phyloP scores from a whole-genome alignment of 139 green algal genomes.

The Pedinophyceae sp. region DNA sequence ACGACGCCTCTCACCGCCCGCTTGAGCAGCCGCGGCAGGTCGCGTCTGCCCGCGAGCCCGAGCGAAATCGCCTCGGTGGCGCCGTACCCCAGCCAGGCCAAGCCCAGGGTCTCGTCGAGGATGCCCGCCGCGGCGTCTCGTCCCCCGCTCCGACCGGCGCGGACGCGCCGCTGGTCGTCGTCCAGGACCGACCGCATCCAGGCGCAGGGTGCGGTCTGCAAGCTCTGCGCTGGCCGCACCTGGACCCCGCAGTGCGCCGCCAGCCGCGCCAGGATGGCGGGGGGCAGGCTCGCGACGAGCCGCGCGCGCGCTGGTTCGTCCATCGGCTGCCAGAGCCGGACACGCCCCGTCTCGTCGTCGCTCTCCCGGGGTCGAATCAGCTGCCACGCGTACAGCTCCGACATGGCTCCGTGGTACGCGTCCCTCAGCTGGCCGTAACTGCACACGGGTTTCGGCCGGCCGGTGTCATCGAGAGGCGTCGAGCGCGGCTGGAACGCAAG shows the following conservation, averaged over 20 bases:
- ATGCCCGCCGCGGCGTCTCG: neutral
- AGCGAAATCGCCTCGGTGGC: constrained; percentile 13
- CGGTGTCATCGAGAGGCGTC: neutral
- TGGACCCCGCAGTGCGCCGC: neutral
- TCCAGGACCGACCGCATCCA: no score
- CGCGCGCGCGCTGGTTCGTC: neutral
- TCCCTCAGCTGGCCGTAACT: no score
- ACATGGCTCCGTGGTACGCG: no score
- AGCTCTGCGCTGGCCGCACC: neutral
- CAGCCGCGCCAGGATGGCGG: constrained; percentile 4
- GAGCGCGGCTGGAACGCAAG: neutral
- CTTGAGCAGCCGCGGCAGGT: constrained; percentile 6
- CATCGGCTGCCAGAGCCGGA: neutral
- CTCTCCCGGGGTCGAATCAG: constrained; percentile 8
- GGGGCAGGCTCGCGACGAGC: constrained; percentile 1
- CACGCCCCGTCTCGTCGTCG: neutral
- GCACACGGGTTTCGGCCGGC: neutral
- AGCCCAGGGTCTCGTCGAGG: no score
- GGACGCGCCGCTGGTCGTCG: neutral
- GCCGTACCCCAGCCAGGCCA: no score
- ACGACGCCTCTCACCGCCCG: constrained; percentile 14
- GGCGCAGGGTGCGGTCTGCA: neutral
- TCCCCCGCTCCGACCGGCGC: neutral
- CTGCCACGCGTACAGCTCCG: constrained; percentile 20
- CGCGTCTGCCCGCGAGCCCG: constrained; percentile 2